phyloP scores from a whole-genome alignment of 495 filamentous ascomycete genomes.

The Penicillium cinerascens region DNA sequence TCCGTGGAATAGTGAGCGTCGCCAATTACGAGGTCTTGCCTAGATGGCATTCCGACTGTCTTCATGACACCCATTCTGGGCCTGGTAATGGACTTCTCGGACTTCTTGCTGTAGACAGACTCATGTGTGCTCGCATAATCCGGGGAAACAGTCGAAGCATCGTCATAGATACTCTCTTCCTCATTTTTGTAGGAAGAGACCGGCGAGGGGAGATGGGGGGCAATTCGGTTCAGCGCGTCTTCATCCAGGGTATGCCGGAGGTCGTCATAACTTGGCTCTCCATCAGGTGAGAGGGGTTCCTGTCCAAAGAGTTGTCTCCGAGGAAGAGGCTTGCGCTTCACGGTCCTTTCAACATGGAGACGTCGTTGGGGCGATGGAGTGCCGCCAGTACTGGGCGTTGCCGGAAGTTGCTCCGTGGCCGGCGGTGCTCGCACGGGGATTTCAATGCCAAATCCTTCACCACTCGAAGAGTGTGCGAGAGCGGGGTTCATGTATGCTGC shows the following conservation, averaged over 20 bases:
- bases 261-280: conserved; percentile 58
- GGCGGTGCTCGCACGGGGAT: conserved; percentile 11
- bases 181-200: conserved; percentile 34
- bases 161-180: conserved; percentile 49
- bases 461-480: conserved; percentile 17
- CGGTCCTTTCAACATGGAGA: conserved; percentile 41
- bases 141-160: conserved; percentile 47
- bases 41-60: conserved; percentile 64
- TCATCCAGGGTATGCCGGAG: conserved; percentile 64
- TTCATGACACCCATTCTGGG: conserved; percentile 81
- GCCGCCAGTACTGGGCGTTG: conserved; percentile 14
- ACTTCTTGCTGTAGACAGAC: conserved; percentile 58
- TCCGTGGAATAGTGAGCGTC: conserved; percentile 54
- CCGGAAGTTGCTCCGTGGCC: conserved; percentile 19
- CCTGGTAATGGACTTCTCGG: conserved; percentile 57
- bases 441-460: conserved; percentile 16
- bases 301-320: conserved; percentile 13
- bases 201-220: conserved; percentile 30
- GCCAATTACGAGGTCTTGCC: conserved; percentile 55
- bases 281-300: conserved; percentile 2
- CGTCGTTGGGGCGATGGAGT: conserved; percentile 26
- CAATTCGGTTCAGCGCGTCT: conserved; percentile 54
- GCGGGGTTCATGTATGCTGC: conserved; percentile 4
- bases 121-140: conserved; percentile 69
- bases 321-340: conserved; percentile 66